phyloP scores from a whole-genome alignment of 2,329 filamentous ascomycete species.

The Sporothrix variecibatus region DNA sequence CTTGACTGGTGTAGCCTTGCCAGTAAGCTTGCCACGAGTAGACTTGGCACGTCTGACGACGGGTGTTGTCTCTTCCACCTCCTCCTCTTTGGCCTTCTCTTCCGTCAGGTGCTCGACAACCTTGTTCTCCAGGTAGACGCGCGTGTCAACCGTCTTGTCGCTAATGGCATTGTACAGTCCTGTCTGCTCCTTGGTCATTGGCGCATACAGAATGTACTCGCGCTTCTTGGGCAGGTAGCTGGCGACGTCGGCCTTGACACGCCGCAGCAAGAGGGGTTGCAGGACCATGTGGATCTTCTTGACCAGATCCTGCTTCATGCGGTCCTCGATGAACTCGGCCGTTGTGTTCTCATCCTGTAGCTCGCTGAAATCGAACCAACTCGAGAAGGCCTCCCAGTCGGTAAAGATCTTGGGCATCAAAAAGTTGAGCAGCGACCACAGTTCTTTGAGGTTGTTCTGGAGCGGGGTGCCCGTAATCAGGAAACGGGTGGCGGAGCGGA shows the following conservation, averaged over 20 bases:
- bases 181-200: conserved; percentile 85
- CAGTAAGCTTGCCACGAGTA: background rate
- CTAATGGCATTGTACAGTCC: conserved; percentile 75
- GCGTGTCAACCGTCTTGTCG: conserved; percentile 59
- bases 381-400: conserved; percentile 88
- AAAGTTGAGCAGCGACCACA: conserved; percentile 95
- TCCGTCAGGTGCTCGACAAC: conserved; percentile 64
- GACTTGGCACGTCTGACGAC: conserved; percentile 33
- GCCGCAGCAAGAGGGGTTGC: conserved; percentile 83
- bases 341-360: conserved; percentile 80
- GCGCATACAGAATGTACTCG: conserved; percentile 93
- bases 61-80: background rate
- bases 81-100: background rate
- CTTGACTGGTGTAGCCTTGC: conserved; percentile 1
- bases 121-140: conserved; percentile 81
- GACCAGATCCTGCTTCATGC: conserved; percentile 74
- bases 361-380: conserved; percentile 96
- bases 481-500: conserved; percentile 85
- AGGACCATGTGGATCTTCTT: conserved; percentile 93
- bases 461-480: conserved; percentile 93
- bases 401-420: conserved; percentile 90
- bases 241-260: conserved; percentile 92
- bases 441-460: conserved; percentile 91
- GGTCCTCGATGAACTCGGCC: conserved; percentile 76
- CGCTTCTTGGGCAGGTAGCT: conserved; percentile 90